These are phyloP conservation scores for Wickerhamomyces queroliae DNA, from an alignment of 805 yeast species.

Conservation along the genomic window DNA sequence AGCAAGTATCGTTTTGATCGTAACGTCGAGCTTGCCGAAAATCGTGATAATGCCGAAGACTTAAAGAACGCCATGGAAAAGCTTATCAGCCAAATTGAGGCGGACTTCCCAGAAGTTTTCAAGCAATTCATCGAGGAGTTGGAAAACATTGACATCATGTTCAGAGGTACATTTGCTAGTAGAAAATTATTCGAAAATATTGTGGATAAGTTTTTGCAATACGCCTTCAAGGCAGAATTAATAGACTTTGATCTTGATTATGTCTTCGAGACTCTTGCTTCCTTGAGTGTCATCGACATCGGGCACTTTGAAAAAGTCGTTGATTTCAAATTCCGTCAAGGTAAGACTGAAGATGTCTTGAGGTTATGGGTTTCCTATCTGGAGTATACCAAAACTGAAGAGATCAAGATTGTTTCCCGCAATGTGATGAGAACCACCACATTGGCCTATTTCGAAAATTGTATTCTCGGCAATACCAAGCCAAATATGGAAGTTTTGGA, in stretches of 20 bases:
- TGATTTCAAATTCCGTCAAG: slow-evolving; percentile 8
- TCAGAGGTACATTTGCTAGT: not conserved
- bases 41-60: too few species aligned
- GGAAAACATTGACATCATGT: not conserved
- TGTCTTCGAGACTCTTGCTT: slow-evolving; percentile 13
- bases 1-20: too few species aligned
- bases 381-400: slow-evolving; percentile 11
- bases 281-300: slow-evolving; percentile 10
- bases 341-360: slow-evolving; percentile 10
- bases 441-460: slow-evolving; percentile 15
- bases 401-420: not conserved
- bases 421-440: slow-evolving; percentile 3
- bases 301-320: slow-evolving; percentile 11
- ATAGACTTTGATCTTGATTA: slow-evolving; percentile 2
- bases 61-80: too few species aligned
- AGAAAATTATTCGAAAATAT: slow-evolving; percentile 9
- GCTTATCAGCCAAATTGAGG: not conserved
- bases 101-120: not conserved
- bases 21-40: too few species aligned
- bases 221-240: not conserved
- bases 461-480: slow-evolving; percentile 1
- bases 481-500: slow-evolving; percentile 8
- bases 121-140: not conserved
- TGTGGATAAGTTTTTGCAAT: not conserved
- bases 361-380: slow-evolving; percentile 18